Base-by-base conservation (phyloP, 495 filamentous ascomycete species). In the Friedmanniomyces endolithicus region DNA sequence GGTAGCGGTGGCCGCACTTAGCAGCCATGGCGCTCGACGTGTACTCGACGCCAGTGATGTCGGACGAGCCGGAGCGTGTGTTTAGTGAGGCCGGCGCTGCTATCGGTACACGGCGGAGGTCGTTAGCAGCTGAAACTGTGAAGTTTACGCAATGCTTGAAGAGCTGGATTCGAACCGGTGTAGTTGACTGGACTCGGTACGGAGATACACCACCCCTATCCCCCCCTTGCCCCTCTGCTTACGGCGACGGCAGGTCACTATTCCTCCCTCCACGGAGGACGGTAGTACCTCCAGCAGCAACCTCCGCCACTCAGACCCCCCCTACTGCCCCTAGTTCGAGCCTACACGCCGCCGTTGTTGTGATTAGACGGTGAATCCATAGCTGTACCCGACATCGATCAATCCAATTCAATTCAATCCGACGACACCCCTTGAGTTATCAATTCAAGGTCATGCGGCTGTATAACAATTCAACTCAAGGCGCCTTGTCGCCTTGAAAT, bases 21-120 rank as follows among this genome's bases (percentile, higher is more conserved):
- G 25, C 45, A 48, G 17, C 17, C 8, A 17, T 56, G 9, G 54
- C 54, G 22, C 33, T 56, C 20, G 48, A 56, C 25, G 16, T 56
- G 19, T 45, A 54, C 23, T 22, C 17, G 11, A 37, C 43, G 20
- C 54, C 33, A 40, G 54, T 37, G 53, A 56, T 56, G 54, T 37
- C 25, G 14, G 46, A 50, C 31, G 35, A 56, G 31, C 40, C 34
- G n/a, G 54, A 56, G 47, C 45, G 54, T 23, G 29, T 40, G 48
- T 56, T 56, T 22, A 56, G 54, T 37, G 31, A n/a, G 17, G 22
- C 54, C 16, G 54, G 54, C 3, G 22, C 22, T 19, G 20, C 39
- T 14, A 14, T 56, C 0, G 33, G 17, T 12, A 19, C 17, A 50
- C 48, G 48, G 29, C 23, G 48, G 45, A 48, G 45, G 45, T 48